Base-by-base conservation (phyloP, 1,139 yeast species). In the Kodamaea arcana region DNA sequence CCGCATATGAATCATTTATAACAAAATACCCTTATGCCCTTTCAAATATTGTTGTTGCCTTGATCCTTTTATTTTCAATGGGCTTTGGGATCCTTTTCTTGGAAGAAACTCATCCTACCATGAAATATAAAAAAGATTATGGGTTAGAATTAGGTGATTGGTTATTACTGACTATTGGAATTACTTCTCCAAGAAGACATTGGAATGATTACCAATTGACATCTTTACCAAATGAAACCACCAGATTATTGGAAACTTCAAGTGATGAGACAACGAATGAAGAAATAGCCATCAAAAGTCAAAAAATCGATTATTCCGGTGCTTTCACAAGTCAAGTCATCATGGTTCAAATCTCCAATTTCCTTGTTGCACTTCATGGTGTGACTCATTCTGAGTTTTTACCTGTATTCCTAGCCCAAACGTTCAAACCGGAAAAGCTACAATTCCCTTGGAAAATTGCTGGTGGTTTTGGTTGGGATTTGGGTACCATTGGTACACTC, bases 361-460 rank as follows among this genome's bases (percentile, higher is more conserved):
- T 72, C 39, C 48, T 69, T 33, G 54, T 75, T 39, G 58, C 75
- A 8, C 59, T 76, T 40, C 82, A 76, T 46, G 54, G 64, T n/a
- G 60, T 75, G 11, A 72, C 75, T 4, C 76, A 64, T 50, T 66
- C 65, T 33, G 84, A 80, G 51, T 75, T 80, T 42, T 55, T 78
- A 29, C 84, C 86, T 9, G 74, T 80, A 4, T 73, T 75, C 38
- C 55, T 78, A 15, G 80, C 83, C 0, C 64, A 77, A 11, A 60
- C 65, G 26, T 57, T 73, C 32, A 58, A 51, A 25, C 52, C 54
- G 1, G 52, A 51, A 10, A 44, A 54, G 15, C 48, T 77, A 12
- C 45, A 54, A 24, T 76, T 79, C 48, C 79, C 79, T 1, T 66
- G 69, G 50, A 48, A 48, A 17, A 62, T 75, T 29, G 58, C 56